Evolutionary conservation across 164 flowering plant species (phyloP).

Genomic region (Chloranthus sessilifolius): DNA sequence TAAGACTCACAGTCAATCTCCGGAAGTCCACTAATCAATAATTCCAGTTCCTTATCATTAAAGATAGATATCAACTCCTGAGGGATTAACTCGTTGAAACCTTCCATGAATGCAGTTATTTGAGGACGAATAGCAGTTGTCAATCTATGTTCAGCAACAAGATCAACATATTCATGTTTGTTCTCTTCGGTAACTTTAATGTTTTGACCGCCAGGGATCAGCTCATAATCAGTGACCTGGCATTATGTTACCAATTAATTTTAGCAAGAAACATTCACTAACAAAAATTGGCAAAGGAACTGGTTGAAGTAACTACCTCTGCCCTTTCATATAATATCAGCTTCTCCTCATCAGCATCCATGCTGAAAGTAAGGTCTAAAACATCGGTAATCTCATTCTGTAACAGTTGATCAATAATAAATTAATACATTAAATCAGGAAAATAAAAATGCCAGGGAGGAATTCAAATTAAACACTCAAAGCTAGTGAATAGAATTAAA

Average conservation of each 20-base stretch:
- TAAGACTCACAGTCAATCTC: slow-evolving; percentile 85
- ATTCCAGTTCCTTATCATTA: slow-evolving; percentile 89
- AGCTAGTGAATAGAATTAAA: not conserved
- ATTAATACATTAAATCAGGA: no score
- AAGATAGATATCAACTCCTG: slow-evolving; percentile 81
- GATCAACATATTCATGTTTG: slow-evolving; percentile 89
- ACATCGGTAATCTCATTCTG: slow-evolving; percentile 91
- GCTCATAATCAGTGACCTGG: slow-evolving; percentile 94
- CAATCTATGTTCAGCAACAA: slow-evolving; percentile 82
- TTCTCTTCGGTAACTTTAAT: slow-evolving; percentile 90
- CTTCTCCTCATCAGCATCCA: slow-evolving; percentile 99
- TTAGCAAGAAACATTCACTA: not conserved
- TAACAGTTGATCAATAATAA: slow-evolving; percentile 8
- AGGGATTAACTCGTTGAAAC: slow-evolving; percentile 79
- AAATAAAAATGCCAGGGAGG: no score
- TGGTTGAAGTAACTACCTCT: slow-evolving; percentile 37
- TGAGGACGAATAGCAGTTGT: slow-evolving; percentile 99
- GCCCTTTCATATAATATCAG: slow-evolving; percentile 74
- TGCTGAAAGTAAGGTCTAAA: slow-evolving; percentile 88
- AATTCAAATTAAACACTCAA: not conserved
- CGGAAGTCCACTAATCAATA: slow-evolving; percentile 94
- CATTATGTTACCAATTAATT: not conserved
- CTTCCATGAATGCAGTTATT: slow-evolving; percentile 94
- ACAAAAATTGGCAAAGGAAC: not conserved
- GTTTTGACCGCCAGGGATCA: slow-evolving; percentile 85